A percentile compares a stretch with the other conserved stretches of the same genome.
Evolutionary conservation across 805 yeast genomes (phyloP).

Genomic region (Saccharomycopsis babjevae): DNA sequence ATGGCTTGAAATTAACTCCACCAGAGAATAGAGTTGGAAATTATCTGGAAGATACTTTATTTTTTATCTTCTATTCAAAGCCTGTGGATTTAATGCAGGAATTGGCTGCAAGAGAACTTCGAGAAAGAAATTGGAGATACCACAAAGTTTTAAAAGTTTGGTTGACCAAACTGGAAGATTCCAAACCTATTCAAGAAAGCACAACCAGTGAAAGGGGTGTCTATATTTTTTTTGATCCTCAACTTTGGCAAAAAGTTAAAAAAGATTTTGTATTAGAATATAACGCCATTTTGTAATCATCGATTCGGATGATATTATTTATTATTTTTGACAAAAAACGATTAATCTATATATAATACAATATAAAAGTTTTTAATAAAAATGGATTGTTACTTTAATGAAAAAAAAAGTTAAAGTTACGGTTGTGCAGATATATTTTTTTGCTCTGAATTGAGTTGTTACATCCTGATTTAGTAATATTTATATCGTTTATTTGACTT

Average conservation of each 20-base stretch:
- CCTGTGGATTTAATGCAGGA: constrained; percentile 92
- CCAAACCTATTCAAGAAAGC: constrained; percentile 75
- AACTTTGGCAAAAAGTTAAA: constrained; percentile 89
- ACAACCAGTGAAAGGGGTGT: constrained; percentile 82
- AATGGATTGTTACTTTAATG: not conserved
- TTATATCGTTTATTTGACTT: too few species aligned
- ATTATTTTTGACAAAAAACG: not conserved
- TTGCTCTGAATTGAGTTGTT: too few species aligned
- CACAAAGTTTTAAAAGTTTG: constrained; percentile 94
- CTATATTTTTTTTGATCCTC: constrained; percentile 91
- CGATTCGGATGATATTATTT: not conserved
- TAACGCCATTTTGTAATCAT: constrained; percentile 45
- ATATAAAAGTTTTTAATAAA: not conserved
- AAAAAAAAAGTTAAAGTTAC: not conserved
- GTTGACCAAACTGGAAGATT: constrained; percentile 87
- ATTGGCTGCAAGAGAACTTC: constrained; percentile 82
- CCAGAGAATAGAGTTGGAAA: constrained; percentile 34
- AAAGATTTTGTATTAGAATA: constrained; percentile 53
- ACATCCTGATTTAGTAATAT: too few species aligned
- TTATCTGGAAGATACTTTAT: constrained; percentile 84
- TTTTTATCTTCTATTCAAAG: constrained; percentile 86
- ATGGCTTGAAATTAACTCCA: constrained; percentile 30
- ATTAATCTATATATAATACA: not conserved
- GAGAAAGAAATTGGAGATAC: constrained; percentile 91
- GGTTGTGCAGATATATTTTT: too few species aligned